These are phyloP conservation scores for Podaxis carcinomalis DNA, from an alignment of 768 basidiomycete species.

Conservation along the genomic window DNA sequence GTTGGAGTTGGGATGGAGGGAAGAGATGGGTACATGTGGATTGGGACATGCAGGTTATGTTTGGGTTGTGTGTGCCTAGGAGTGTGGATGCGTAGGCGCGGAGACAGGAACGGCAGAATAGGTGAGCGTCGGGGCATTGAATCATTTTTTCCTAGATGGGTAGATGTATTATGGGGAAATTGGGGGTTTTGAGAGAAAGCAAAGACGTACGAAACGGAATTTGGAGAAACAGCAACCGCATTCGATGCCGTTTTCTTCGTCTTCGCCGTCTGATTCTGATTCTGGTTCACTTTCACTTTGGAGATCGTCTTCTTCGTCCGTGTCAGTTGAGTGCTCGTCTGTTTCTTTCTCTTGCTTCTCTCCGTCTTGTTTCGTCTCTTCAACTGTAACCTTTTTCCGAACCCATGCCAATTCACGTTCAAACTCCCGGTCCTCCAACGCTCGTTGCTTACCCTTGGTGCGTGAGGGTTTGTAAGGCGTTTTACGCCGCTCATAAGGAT, in stretches of 20 bases:
- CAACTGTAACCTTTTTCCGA: slow-evolving; percentile 19
- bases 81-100: slow-evolving; percentile 61
- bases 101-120: slow-evolving; percentile 79
- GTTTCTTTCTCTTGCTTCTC: slow-evolving; percentile 29
- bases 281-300: not conserved
- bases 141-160: slow-evolving; percentile 67
- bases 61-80: slow-evolving; percentile 58
- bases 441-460: slow-evolving; percentile 19
- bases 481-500: not conserved
- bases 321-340: slow-evolving; percentile 33
- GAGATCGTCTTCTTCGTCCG: slow-evolving; percentile 34
- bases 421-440: slow-evolving; percentile 41
- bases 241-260: slow-evolving; percentile 56
- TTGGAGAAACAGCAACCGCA: slow-evolving; percentile 84
- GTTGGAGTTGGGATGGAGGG: slow-evolving; percentile 60
- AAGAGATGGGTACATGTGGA: slow-evolving; percentile 69
- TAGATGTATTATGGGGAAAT: not conserved
- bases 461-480: slow-evolving; percentile 15
- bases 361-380: slow-evolving; percentile 17
- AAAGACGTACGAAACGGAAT: slow-evolving; percentile 59
- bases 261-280: slow-evolving; percentile 34
- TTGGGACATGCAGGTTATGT: slow-evolving; percentile 79
- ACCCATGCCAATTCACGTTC: slow-evolving; percentile 44
- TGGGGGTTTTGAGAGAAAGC: not conserved
- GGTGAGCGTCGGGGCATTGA: slow-evolving; percentile 86